These are phyloP conservation scores for Triticum aestivum DNA, from an alignment of 176 grass and related monocot genomes.

Conservation along the genomic window IWGSC_CS_RefSeq_v2.1 NC_057802.1:526900838-526901337, in stretches of 20 bases:
- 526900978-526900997: constrained; percentile 72
- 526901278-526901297: constrained; percentile 69
- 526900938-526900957: constrained; percentile 64
- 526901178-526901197: constrained; percentile 77
- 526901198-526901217: constrained; percentile 53
- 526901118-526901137: constrained; percentile 41
- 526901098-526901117: constrained; percentile 64
- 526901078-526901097: constrained; percentile 58
- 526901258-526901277: constrained; percentile 57
- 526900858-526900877: constrained; percentile 15
- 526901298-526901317: constrained; percentile 72
- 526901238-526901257: constrained; percentile 60
- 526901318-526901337: constrained; percentile 39
- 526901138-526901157: constrained; percentile 47
- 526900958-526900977: constrained; percentile 50
- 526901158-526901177: constrained; percentile 63
- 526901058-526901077: constrained; percentile 46
- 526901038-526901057: constrained; percentile 52
- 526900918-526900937: constrained; percentile 29
- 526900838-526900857: not conserved
- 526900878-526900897: constrained; percentile 42
- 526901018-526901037: constrained; percentile 41
- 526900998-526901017: constrained; percentile 67
- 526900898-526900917: constrained; percentile 55
- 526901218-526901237: constrained; percentile 38